Evolutionary conservation across 2,329 filamentous ascomycete genomes (phyloP).

Genomic region (Diaporthe batatas): DNA sequence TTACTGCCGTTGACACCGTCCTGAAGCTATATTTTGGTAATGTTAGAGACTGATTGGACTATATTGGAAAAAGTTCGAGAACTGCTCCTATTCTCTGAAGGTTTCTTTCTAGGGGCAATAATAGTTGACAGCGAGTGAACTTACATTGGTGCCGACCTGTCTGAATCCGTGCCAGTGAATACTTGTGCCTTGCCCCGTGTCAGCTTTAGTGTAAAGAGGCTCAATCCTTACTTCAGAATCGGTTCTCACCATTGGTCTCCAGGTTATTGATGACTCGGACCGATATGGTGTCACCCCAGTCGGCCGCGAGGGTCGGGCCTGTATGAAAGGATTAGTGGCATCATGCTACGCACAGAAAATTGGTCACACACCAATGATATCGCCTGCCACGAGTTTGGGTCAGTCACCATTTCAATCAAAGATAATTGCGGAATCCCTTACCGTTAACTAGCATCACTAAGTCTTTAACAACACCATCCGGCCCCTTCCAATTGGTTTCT

Average conservation of each 20-base stretch:
- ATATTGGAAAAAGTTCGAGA: too few relatives aligned
- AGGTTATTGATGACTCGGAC: constrained; percentile 77
- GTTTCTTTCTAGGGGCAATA: neutral
- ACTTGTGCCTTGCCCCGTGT: constrained; percentile 51
- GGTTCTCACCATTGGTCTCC: constrained; percentile 53
- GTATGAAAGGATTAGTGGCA: constrained; percentile 24
- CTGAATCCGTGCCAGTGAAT: constrained; percentile 65
- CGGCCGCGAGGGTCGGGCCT: constrained; percentile 66
- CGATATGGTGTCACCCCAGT: constrained; percentile 66
- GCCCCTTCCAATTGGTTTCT: constrained; percentile 47
- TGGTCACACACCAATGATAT: constrained; percentile 34
- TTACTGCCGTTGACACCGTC: constrained; percentile 59
- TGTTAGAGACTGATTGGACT: neutral
- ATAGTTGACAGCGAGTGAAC: neutral
- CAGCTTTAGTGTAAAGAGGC: neutral
- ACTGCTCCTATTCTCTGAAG: neutral
- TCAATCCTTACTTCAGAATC: neutral
- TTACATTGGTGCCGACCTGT: constrained; percentile 55
- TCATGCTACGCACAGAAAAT: neutral
- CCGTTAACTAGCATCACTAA: constrained; percentile 64
- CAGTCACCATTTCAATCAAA: constrained; percentile 34
- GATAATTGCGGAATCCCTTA: constrained; percentile 48
- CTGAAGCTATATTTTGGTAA: constrained; percentile 48
- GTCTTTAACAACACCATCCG: constrained; percentile 48
- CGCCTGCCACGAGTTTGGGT: constrained; percentile 28